phyloP scores from a whole-genome alignment of 2,329 filamentous ascomycete species.

The Diaporthe nobilis region DNA sequence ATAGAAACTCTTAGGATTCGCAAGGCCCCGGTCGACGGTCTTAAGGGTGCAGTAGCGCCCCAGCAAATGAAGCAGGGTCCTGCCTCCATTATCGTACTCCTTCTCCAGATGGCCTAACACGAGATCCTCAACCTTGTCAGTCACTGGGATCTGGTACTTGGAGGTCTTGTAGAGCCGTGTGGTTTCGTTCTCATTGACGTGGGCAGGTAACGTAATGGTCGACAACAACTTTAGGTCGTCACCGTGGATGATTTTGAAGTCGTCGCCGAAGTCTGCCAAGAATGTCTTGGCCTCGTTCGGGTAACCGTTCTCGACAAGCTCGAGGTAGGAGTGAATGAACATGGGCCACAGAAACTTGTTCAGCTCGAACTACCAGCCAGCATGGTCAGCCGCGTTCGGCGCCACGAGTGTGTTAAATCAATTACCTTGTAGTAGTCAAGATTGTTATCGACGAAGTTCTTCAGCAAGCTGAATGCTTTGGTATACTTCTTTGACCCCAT shows the following conservation, averaged over 20 bases:
- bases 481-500: conserved; percentile 82
- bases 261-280: conserved; percentile 74
- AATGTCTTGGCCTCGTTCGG: conserved; percentile 81
- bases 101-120: conserved; percentile 75
- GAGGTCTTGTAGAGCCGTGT: conserved; percentile 86
- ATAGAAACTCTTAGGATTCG: conserved; percentile 75
- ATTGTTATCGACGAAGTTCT: conserved; percentile 90
- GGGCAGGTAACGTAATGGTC: conserved; percentile 81
- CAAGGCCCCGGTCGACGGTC: conserved; percentile 71
- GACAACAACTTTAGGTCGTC: conserved; percentile 86
- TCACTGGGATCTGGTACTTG: conserved; percentile 93
- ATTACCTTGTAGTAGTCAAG: conserved; percentile 92
- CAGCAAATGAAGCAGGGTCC: conserved; percentile 82
- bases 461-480: conserved; percentile 80
- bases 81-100: conserved; percentile 84
- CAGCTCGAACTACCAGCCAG: conserved; percentile 79
- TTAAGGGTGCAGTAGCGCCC: conserved; percentile 71
- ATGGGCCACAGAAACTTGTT: conserved; percentile 91
- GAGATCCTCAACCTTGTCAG: conserved; percentile 61
- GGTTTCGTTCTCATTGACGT: conserved; percentile 82
- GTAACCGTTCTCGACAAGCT: conserved; percentile 81
- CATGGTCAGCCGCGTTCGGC: conserved; percentile 41
- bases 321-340: conserved; percentile 93
- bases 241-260: conserved; percentile 83
- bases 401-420: background rate